phyloP scores from a whole-genome alignment of 2,329 filamentous ascomycete species.

The Chrysoporthe deuterocubensis region DNA sequence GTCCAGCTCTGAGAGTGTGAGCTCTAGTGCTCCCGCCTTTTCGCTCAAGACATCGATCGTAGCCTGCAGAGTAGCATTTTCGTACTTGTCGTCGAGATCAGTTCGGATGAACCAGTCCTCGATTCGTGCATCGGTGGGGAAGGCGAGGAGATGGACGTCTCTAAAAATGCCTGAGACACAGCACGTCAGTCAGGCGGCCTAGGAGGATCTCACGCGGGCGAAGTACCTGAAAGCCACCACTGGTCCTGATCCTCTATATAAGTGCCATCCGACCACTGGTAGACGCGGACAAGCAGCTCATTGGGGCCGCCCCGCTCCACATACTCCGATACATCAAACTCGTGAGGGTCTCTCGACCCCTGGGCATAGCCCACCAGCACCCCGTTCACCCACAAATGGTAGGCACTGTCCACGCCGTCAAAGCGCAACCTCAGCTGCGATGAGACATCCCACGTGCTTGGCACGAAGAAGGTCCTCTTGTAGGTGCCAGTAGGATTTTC shows the following conservation, averaged over 20 bases:
- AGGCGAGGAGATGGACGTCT: constrained; percentile 65
- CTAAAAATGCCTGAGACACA: constrained; percentile 60
- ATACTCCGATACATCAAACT: constrained; percentile 66
- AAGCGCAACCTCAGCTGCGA: constrained; percentile 66
- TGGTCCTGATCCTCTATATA: constrained; percentile 75
- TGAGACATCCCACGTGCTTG: constrained; percentile 47
- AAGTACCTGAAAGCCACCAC: constrained; percentile 65
- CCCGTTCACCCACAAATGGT: constrained; percentile 72
- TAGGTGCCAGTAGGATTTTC: constrained; percentile 71
- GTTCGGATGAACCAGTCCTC: constrained; percentile 63
- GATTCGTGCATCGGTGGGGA: constrained; percentile 55
- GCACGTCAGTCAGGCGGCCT: neutral
- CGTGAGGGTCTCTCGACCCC: constrained; percentile 68
- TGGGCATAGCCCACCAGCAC: constrained; percentile 68
- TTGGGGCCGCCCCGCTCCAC: constrained; percentile 51
- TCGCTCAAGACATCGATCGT: constrained; percentile 48
- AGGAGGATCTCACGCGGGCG: neutral
- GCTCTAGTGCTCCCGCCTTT: constrained; percentile 42
- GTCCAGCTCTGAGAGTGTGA: constrained; percentile 48
- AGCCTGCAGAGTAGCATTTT: constrained; percentile 54
- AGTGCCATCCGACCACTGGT: constrained; percentile 70
- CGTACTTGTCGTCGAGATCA: constrained; percentile 54
- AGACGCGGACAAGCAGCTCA: constrained; percentile 66
- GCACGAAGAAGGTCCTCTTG: constrained; percentile 57
- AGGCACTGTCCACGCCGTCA: constrained; percentile 73